These are phyloP conservation scores for Emydomyces testavorans DNA, from an alignment of 2,329 filamentous ascomycete genomes.

Conservation along the genomic window DNA sequence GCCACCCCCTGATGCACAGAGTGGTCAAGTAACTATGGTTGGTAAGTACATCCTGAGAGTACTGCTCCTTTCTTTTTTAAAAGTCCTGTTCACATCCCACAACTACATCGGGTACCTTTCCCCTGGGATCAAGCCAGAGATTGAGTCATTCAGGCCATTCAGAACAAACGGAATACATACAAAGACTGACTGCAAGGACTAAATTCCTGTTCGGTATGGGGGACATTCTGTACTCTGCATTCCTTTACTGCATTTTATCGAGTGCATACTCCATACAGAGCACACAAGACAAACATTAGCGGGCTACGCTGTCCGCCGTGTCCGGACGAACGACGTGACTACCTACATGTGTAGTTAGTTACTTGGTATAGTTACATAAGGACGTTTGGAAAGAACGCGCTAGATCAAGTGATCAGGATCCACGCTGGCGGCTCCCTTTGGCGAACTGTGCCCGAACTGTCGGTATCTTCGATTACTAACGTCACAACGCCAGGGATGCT, in stretches of 20 bases:
- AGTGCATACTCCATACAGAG: too few relatives aligned
- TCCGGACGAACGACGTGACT: background rate
- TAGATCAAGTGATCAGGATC: conserved; percentile 7
- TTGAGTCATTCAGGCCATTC: background rate
- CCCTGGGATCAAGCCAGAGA: background rate
- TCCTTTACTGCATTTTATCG: too few relatives aligned
- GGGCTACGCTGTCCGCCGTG: too few relatives aligned
- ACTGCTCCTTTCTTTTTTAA: too few relatives aligned
- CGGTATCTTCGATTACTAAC: conserved; percentile 13
- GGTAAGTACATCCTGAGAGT: too few relatives aligned
- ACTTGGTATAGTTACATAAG: background rate
- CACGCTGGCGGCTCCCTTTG: conserved; percentile 11
- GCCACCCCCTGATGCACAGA: conserved; percentile 6
- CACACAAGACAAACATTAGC: too few relatives aligned
- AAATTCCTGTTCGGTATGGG: too few relatives aligned
- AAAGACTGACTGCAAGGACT: too few relatives aligned
- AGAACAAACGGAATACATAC: too few relatives aligned
- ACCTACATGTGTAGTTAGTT: background rate
- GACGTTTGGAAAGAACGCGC: background rate
- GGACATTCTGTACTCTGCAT: too few relatives aligned
- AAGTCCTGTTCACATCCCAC: background rate
- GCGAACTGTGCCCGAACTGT: conserved; percentile 15
- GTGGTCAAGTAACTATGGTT: too few relatives aligned
- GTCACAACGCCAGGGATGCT: too few relatives aligned
- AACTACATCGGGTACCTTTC: background rate